Percentiles rank a stretch among this genome's conserved stretches.
phyloP scores from a whole-genome alignment of 2,329 filamentous ascomycete species.

The Colletotrichum chrysophilum region DNA sequence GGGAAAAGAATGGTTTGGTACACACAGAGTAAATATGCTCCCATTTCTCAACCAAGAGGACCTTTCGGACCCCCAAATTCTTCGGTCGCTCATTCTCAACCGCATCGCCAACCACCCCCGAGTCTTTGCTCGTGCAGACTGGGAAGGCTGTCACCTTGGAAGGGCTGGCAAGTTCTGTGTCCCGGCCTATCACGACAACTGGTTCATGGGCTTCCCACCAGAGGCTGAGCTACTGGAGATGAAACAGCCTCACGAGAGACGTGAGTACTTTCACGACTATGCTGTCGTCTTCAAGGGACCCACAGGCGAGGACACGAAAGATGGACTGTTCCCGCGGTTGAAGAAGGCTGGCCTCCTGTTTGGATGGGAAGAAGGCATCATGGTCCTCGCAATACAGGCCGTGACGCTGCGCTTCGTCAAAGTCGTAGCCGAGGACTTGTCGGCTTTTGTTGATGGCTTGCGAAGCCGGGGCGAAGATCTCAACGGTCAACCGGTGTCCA shows the following conservation, averaged over 20 bases:
- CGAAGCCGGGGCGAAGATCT: background rate
- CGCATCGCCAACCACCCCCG: background rate
- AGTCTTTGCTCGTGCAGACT: background rate
- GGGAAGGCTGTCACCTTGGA: background rate
- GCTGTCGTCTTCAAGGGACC: background rate
- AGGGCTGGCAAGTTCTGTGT: background rate
- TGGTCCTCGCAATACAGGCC: background rate
- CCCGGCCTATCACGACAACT: background rate
- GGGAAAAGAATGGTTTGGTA: background rate
- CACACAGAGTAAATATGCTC: background rate
- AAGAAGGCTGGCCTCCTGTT: background rate
- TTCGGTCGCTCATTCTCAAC: background rate
- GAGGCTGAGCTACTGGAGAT: background rate
- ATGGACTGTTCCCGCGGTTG: background rate
- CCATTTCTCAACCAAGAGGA: background rate
- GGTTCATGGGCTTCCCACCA: slow-evolving; percentile 7
- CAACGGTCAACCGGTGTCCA: background rate
- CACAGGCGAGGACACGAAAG: background rate
- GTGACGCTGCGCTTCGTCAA: background rate
- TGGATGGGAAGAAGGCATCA: slow-evolving; percentile 6
- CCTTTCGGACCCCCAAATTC: background rate
- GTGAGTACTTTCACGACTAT: background rate
- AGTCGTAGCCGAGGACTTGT: background rate
- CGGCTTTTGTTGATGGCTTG: background rate
- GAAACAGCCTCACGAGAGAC: background rate